Evolutionary conservation across 176 grass and related monocot genomes (phyloP).

Genomic region (Eragrostis curvula): DNA sequence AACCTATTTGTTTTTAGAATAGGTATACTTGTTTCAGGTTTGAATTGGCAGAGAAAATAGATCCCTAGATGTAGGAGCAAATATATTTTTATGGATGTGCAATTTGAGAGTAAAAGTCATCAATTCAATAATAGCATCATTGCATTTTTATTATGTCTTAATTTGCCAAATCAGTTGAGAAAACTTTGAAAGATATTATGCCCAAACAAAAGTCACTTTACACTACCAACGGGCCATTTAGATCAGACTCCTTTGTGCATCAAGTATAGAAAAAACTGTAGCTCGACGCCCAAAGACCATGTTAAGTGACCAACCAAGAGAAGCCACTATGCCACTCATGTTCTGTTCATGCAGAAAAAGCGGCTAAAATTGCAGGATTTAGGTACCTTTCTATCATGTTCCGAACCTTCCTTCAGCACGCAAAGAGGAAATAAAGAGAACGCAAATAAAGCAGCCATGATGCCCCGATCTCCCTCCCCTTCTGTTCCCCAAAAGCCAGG

Average conservation of each 20-base stretch:
- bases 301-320: constrained; percentile 5
- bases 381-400: constrained; percentile 40
- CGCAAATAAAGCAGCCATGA: constrained; percentile 16
- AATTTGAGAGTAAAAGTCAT: not conserved
- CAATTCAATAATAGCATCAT: not conserved
- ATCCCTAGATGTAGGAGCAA: too few relatives aligned
- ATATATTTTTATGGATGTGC: not conserved
- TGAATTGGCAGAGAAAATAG: too few relatives aligned
- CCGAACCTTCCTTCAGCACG: constrained; percentile 47
- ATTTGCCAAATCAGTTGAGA: not conserved
- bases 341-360: not conserved
- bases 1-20: too few relatives aligned
- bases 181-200: not conserved
- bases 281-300: not conserved
- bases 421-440: constrained; percentile 34
- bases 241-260: not conserved
- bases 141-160: not conserved
- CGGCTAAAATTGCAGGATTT: not conserved
- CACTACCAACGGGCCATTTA: not conserved
- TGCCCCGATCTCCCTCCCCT: constrained; percentile 1
- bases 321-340: not conserved
- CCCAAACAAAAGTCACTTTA: not conserved
- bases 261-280: constrained; percentile 1
- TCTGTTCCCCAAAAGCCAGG: constrained; percentile 52
- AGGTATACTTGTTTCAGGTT: too few relatives aligned